These are phyloP conservation scores for Sugiyamaella castrensis DNA, from an alignment of 1,139 yeast species.

Conservation along the genomic window DNA sequence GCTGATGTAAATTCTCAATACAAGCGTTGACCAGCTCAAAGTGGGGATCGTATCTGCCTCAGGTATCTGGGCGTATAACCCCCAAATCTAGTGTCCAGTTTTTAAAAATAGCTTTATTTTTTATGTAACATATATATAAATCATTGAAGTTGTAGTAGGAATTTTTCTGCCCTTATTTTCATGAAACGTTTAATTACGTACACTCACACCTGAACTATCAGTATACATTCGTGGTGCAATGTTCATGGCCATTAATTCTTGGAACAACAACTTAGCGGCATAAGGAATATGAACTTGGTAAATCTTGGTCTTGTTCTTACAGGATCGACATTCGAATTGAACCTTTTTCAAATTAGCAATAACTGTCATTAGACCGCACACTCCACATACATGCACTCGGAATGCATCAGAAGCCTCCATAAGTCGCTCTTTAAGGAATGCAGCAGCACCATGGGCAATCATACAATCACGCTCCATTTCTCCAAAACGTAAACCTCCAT, in stretches of 20 bases:
- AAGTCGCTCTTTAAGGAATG: conserved; percentile 92
- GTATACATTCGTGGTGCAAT: conserved; percentile 51
- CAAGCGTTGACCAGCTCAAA: too few species aligned
- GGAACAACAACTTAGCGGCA: conserved; percentile 95
- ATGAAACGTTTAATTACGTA: conserved; percentile 21
- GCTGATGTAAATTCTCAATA: too few species aligned
- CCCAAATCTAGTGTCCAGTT: too few species aligned
- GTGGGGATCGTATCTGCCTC: too few species aligned
- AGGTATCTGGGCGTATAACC: too few species aligned
- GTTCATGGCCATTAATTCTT: conserved; percentile 98
- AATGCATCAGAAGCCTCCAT: conserved; percentile 99
- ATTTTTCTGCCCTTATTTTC: too few species aligned
- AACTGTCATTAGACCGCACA: conserved; percentile 96
- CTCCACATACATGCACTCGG: conserved; percentile 96
- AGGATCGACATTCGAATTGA: conserved; percentile 96
- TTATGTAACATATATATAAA: too few species aligned
- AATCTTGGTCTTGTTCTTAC: conserved; percentile 97
- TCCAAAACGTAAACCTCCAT: conserved; percentile 99
- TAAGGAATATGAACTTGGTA: conserved; percentile 97
- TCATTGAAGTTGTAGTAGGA: too few species aligned
- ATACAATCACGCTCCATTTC: conserved; percentile 99
- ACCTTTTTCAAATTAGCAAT: conserved; percentile 95
- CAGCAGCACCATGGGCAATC: conserved; percentile 99
- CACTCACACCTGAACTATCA: conserved; percentile 40
- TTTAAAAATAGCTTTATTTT: too few species aligned